Percentiles rank a stretch among this genome's conserved stretches.
Conservation (phyloP, 2,329 filamentous ascomycete genomes). For the Colletotrichum graminicola region DNA sequence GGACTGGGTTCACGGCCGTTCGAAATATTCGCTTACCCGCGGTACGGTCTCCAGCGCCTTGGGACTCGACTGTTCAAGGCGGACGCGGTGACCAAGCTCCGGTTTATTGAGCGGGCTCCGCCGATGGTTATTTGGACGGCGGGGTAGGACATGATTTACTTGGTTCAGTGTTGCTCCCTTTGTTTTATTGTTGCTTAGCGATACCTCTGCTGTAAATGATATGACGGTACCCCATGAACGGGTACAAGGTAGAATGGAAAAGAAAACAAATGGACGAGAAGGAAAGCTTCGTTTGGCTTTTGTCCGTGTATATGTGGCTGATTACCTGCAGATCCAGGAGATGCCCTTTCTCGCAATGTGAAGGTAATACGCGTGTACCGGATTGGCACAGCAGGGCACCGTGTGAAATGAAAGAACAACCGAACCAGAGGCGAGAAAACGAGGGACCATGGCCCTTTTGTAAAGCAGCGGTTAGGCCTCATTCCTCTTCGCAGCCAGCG, state of each 20-base stretch:
- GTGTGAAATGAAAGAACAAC: neutral
- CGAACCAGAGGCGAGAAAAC: neutral
- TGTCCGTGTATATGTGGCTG: neutral
- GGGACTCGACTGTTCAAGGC: conserved; percentile 33
- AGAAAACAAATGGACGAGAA: neutral
- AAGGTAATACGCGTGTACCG: neutral
- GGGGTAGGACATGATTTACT: neutral
- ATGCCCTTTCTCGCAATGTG: neutral
- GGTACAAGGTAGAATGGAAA: conserved; percentile 2
- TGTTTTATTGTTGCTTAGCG: conserved; percentile 25
- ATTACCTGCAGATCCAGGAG: neutral
- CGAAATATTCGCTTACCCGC: conserved; percentile 40
- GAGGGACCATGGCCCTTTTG: neutral
- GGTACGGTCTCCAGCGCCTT: conserved; percentile 38
- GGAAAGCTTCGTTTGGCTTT: neutral
- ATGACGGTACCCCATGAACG: conserved; percentile 2
- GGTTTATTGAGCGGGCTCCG: conserved; percentile 30
- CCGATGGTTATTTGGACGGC: neutral
- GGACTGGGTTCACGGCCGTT: conserved; percentile 36
- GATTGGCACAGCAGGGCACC: neutral
- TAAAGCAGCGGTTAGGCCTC: neutral
- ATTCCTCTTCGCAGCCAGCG: neutral
- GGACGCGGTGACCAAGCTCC: conserved; percentile 37
- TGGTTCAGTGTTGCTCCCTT: neutral
- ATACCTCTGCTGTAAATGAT: conserved; percentile 34